Evolutionary conservation across 2,329 filamentous ascomycete species (phyloP).

Genomic region (Nemania sp.): DNA sequence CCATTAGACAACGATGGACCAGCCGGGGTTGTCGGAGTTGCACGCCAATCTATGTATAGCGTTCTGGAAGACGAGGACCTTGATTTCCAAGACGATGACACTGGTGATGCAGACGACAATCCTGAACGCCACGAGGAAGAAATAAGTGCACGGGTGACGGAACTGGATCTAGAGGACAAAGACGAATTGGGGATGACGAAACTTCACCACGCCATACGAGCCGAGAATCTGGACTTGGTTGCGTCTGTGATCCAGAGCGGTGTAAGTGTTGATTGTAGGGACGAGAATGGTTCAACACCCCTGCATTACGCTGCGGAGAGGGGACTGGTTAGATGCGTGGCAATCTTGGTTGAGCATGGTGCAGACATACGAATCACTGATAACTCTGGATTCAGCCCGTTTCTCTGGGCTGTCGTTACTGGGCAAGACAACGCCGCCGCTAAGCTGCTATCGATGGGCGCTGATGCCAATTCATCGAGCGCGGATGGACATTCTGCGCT

Average conservation of each 20-base stretch:
- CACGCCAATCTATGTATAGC: slow-evolving; percentile 14
- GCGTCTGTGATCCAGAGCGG: too few relatives aligned
- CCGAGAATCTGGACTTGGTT: neutral
- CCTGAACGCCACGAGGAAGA: too few relatives aligned
- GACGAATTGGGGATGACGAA: slow-evolving; percentile 4
- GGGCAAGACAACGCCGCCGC: neutral
- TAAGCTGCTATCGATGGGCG: neutral
- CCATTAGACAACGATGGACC: slow-evolving; percentile 1
- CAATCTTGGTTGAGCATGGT: neutral
- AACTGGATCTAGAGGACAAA: neutral
- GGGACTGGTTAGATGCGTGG: neutral
- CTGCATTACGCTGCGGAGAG: neutral
- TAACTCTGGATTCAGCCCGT: neutral
- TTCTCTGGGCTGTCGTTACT: neutral
- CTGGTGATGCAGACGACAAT: neutral
- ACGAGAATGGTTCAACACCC: neutral
- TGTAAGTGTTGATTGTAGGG: neutral
- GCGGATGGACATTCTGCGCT: slow-evolving; percentile 1
- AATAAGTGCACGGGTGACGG: too few relatives aligned
- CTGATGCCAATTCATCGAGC: neutral
- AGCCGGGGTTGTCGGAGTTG: slow-evolving; percentile 10
- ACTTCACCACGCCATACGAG: slow-evolving; percentile 8
- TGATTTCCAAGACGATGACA: slow-evolving; percentile 10
- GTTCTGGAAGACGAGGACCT: slow-evolving; percentile 10
- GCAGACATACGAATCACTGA: neutral